Conservation (phyloP, 768 basidiomycete genomes). For the Cubamyces sp. region DNA sequence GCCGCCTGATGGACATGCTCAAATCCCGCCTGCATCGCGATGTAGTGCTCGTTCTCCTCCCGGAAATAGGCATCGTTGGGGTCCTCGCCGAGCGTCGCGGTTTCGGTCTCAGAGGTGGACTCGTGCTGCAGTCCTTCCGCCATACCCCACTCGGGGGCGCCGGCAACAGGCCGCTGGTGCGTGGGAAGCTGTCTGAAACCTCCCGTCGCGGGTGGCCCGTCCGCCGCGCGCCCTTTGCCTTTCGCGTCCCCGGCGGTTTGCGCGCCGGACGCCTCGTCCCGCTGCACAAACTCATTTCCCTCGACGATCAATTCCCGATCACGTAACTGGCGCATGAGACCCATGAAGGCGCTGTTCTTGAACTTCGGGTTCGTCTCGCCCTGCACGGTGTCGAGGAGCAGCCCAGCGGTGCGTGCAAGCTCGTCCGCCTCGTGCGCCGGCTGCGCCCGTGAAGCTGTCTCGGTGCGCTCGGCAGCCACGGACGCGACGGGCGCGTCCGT, state of each 20-base stretch:
- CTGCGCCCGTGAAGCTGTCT: constrained; percentile 15
- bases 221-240: constrained; percentile 58
- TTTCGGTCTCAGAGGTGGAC: background rate
- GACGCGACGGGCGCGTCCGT: background rate
- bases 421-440: constrained; percentile 57
- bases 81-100: constrained; percentile 12
- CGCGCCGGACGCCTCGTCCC: constrained; percentile 32
- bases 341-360: constrained; percentile 80
- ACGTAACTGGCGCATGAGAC: constrained; percentile 82
- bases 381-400: constrained; percentile 75
- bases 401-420: constrained; percentile 78
- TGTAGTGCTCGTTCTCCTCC: constrained; percentile 41
- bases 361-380: constrained; percentile 85
- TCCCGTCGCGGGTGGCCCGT: background rate
- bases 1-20: constrained; percentile 21
- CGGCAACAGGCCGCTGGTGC: constrained; percentile 15
- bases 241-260: constrained; percentile 50
- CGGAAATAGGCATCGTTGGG: constrained; percentile 36
- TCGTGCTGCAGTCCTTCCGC: background rate
- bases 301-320: constrained; percentile 80
- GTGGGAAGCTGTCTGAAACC: constrained; percentile 15
- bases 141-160: background rate
- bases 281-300: constrained; percentile 76
- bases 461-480: constrained; percentile 3
- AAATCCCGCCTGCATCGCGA: constrained; percentile 19